phyloP scores from a whole-genome alignment of 495 filamentous ascomycete genomes.

The Aspergillus sparsus region DNA sequence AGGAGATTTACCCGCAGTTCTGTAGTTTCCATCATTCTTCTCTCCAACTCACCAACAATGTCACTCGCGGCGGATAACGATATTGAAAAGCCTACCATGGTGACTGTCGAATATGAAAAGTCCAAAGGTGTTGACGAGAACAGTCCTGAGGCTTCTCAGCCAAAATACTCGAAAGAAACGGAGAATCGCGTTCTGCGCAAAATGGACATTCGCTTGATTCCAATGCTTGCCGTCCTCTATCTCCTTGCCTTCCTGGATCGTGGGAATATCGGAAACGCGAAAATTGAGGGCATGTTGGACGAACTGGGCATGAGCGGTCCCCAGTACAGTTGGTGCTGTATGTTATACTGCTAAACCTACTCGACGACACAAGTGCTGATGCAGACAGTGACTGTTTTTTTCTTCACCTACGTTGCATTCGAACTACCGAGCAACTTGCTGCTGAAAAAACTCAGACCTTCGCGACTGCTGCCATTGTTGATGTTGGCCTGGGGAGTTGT shows the following conservation, averaged over 20 bases:
- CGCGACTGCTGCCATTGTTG: not conserved
- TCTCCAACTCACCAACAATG: too few relatives aligned
- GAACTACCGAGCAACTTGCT: not conserved
- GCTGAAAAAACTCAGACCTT: not conserved
- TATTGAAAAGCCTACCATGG: too few relatives aligned
- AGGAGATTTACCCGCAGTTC: too few relatives aligned
- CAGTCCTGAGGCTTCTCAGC: too few relatives aligned
- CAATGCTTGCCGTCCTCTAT: not conserved
- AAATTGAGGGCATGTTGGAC: conserved; percentile 1
- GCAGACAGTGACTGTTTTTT: not conserved
- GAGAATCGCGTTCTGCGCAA: conserved; percentile 35
- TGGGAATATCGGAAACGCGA: conserved; percentile 1
- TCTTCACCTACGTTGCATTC: not conserved
- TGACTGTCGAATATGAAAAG: too few relatives aligned
- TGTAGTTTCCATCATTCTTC: too few relatives aligned
- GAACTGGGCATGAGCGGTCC: not conserved
- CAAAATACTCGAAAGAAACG: too few relatives aligned
- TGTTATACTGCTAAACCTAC: not conserved
- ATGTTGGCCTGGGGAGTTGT: conserved; percentile 2
- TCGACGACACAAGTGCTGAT: not conserved
- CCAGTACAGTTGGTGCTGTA: not conserved
- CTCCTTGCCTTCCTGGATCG: conserved; percentile 1
- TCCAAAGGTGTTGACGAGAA: too few relatives aligned
- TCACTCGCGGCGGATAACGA: too few relatives aligned
- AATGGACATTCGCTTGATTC: conserved; percentile 23